A percentile compares a stretch with the other conserved stretches of the same genome.
phyloP scores from a whole-genome alignment of 768 basidiomycete genomes.

The Termitomyces sp. region DNA sequence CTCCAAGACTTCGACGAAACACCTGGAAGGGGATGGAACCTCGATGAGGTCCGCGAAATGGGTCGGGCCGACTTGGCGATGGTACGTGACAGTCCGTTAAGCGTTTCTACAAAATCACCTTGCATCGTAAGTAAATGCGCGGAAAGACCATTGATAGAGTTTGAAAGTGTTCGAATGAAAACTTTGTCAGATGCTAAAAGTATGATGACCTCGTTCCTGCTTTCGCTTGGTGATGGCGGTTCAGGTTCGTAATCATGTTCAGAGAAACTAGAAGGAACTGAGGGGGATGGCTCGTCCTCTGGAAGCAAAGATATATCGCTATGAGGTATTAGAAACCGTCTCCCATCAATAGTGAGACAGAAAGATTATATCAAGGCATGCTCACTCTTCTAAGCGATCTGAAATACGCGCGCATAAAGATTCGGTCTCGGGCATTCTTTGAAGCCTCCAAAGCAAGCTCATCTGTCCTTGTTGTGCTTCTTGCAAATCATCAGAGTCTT shows the following conservation, averaged over 20 bases:
- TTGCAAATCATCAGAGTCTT: neutral
- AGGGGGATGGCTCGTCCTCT: neutral
- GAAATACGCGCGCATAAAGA: neutral
- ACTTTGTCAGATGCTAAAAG: conserved; percentile 74
- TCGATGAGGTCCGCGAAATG: conserved; percentile 29
- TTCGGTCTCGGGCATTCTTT: conserved; percentile 7
- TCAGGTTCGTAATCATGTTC: neutral
- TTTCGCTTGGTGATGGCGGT: neutral
- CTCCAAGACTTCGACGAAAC: conserved; percentile 31
- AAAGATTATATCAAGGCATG: neutral
- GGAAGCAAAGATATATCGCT: neutral
- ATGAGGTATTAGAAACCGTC: neutral
- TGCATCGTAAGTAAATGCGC: conserved; percentile 46
- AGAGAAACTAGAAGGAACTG: neutral
- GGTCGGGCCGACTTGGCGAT: conserved; percentile 39
- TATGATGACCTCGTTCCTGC: conserved; percentile 54
- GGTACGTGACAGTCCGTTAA: conserved; percentile 27
- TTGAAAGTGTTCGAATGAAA: conserved; percentile 73
- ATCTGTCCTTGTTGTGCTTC: conserved; percentile 3
- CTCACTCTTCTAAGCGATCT: conserved; percentile 7
- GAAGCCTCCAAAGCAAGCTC: conserved; percentile 19
- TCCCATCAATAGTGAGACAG: neutral
- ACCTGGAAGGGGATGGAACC: conserved; percentile 41
- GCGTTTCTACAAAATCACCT: conserved; percentile 38
- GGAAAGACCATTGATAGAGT: conserved; percentile 48